phyloP scores from a whole-genome alignment of 2,329 filamentous ascomycete species.

The Alternaria consortialis region DNA sequence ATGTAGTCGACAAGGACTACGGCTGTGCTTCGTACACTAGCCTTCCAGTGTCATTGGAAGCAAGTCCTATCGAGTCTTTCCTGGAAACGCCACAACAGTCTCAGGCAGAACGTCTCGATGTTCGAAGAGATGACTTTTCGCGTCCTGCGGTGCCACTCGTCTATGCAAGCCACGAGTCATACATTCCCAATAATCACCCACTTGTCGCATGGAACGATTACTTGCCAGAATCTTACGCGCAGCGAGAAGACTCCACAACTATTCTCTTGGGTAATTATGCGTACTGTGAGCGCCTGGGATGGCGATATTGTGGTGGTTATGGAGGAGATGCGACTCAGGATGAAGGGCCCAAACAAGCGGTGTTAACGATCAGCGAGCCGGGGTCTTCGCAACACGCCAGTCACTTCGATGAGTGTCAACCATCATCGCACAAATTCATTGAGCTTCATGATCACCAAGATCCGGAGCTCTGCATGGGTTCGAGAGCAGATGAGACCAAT shows the following conservation, averaged over 20 bases:
- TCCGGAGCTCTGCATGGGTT: background rate
- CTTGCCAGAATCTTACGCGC: background rate
- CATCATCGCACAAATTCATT: background rate
- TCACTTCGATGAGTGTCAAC: background rate
- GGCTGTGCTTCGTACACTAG: background rate
- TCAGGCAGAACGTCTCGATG: background rate
- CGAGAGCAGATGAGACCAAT: fast-evolving
- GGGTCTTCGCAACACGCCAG: no score
- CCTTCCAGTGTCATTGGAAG: background rate
- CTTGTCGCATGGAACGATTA: background rate
- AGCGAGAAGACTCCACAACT: background rate
- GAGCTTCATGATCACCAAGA: background rate
- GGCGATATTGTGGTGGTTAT: background rate
- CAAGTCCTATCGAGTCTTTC: background rate
- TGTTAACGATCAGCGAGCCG: background rate
- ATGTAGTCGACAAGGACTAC: background rate
- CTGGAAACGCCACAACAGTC: background rate
- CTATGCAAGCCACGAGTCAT: background rate
- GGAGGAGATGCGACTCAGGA: background rate
- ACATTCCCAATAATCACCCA: background rate
- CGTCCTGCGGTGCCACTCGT: background rate
- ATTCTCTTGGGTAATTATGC: background rate
- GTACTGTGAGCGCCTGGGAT: background rate
- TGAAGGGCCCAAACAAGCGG: background rate
- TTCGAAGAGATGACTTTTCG: fast-evolving